phyloP scores from a whole-genome alignment of 495 filamentous ascomycete species.

The Lophiotrema nucula region DNA sequence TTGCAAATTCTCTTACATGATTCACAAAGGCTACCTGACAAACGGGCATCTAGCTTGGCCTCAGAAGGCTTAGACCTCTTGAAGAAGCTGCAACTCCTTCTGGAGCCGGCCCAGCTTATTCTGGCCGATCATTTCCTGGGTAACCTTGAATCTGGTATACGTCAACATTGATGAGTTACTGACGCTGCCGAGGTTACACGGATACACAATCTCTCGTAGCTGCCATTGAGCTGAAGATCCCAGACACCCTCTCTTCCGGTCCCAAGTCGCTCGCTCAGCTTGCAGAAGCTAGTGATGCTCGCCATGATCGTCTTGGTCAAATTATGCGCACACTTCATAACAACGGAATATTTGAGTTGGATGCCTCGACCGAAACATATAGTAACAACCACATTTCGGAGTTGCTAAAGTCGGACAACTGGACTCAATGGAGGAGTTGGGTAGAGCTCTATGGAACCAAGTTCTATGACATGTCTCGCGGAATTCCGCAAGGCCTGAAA shows the following conservation, averaged over 20 bases:
- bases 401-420: slow-evolving; percentile 34
- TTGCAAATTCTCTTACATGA: slow-evolving; percentile 9
- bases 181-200: slow-evolving; percentile 2
- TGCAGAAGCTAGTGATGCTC: neutral
- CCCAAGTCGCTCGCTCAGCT: neutral
- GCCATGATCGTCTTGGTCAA: slow-evolving; percentile 18
- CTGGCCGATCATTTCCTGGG: slow-evolving; percentile 22
- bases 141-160: neutral
- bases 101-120: slow-evolving; percentile 9
- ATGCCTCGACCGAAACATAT: slow-evolving; percentile 13
- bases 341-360: slow-evolving; percentile 37
- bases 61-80: slow-evolving; percentile 3
- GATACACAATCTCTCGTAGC: slow-evolving; percentile 4
- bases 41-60: neutral
- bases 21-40: slow-evolving; percentile 6
- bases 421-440: slow-evolving; percentile 44
- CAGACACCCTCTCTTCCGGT: slow-evolving; percentile 1
- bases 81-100: neutral
- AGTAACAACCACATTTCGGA: slow-evolving; percentile 32
- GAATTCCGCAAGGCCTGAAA: slow-evolving; percentile 29
- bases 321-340: slow-evolving; percentile 30
- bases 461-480: slow-evolving; percentile 42
- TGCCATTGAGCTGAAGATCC: slow-evolving; percentile 10
- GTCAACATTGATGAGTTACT: neutral
- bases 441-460: slow-evolving; percentile 39